phyloP scores from a whole-genome alignment of 345 rosid species.

The Citrus medica region DNA sequence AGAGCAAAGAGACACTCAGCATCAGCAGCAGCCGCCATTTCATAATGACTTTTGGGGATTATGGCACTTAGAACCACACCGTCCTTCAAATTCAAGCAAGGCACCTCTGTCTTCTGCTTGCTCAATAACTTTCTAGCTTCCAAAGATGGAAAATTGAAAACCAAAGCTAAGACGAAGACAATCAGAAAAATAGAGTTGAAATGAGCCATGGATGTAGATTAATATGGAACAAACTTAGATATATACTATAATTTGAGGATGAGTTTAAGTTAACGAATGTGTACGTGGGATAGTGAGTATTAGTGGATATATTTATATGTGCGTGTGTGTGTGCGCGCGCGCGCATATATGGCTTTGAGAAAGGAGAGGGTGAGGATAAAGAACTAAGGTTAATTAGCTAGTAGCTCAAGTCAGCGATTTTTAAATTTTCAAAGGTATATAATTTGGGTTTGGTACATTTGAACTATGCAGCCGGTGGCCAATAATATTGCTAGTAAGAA shows the following conservation, averaged over 20 bases:
- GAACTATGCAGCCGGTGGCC: neutral
- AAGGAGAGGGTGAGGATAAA: conserved; percentile 10
- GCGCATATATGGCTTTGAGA: neutral
- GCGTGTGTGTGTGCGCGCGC: fast-evolving
- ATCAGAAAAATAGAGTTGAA: neutral
- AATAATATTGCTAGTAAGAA: neutral
- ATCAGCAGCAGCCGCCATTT: too few relatives aligned
- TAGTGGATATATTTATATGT: too few relatives aligned
- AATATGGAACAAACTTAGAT: neutral
- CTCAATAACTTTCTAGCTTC: too few relatives aligned
- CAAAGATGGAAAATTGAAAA: neutral
- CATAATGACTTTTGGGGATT: too few relatives aligned
- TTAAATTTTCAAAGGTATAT: neutral
- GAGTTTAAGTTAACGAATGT: neutral
- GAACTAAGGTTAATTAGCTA: neutral
- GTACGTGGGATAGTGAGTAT: neutral
- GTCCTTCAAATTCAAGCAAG: too few relatives aligned
- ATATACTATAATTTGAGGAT: neutral
- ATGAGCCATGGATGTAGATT: conserved; percentile 7
- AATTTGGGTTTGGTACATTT: conserved; percentile 3
- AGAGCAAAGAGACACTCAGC: too few relatives aligned
- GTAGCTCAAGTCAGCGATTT: neutral
- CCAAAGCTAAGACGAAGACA: neutral
- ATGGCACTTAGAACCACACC: too few relatives aligned
- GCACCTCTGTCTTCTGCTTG: too few relatives aligned